Conservation (phyloP, 1,284 basidiomycete genomes). For the Ceratobasidium papillatum region DNA sequence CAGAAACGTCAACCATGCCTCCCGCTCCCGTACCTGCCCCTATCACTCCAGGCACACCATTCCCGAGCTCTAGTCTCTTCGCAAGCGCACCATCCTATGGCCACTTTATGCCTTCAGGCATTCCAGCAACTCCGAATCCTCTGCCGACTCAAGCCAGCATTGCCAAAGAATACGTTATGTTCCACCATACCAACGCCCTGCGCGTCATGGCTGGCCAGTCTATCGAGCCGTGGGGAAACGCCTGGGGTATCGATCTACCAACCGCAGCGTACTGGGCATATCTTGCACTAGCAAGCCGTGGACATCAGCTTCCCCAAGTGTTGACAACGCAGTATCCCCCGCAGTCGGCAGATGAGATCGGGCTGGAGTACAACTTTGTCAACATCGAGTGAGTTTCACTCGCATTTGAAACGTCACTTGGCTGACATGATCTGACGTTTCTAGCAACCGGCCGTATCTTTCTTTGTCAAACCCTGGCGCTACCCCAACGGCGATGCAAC, state of each 20-base stretch:
- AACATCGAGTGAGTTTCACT: constrained; percentile 63
- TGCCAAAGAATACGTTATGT: constrained; percentile 42
- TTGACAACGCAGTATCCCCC: constrained; percentile 44
- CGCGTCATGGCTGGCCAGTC: constrained; percentile 43
- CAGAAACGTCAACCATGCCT: constrained; percentile 44
- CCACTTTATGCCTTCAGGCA: constrained; percentile 4
- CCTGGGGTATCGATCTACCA: constrained; percentile 39
- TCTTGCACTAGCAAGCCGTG: constrained; percentile 63
- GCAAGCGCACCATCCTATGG: neutral
- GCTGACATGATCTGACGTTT: constrained; percentile 42
- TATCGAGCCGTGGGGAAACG: constrained; percentile 36
- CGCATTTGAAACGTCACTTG: constrained; percentile 2
- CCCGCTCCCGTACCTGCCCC: neutral
- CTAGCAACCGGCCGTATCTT: constrained; percentile 69
- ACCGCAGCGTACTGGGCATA: constrained; percentile 32
- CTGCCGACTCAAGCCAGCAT: constrained; percentile 33
- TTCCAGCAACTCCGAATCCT: neutral
- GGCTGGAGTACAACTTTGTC: constrained; percentile 67
- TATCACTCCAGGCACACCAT: neutral
- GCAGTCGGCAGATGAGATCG: constrained; percentile 50
- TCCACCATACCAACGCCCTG: constrained; percentile 45
- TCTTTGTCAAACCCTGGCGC: constrained; percentile 60
- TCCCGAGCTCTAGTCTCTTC: neutral
- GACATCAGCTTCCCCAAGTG: constrained; percentile 57
- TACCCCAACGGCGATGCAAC: constrained; percentile 66